Conservation (phyloP, 1,139 yeast genomes). For the Protomyces inouyei region DNA sequence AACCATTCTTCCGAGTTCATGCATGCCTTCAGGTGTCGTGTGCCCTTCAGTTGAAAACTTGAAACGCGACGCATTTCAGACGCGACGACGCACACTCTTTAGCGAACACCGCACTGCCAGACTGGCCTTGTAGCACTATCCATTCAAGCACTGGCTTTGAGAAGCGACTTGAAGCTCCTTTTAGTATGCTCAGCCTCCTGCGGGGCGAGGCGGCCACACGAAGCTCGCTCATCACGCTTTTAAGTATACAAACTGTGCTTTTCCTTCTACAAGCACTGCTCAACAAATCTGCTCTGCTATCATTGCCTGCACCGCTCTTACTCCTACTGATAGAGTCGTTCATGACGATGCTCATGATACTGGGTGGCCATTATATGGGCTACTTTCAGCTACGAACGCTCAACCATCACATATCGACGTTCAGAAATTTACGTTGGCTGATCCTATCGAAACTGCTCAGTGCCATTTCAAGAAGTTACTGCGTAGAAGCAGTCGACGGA, state of each 20-base stretch:
- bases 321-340: slow-evolving; percentile 18
- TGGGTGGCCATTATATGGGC: slow-evolving; percentile 3
- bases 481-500: slow-evolving; percentile 28
- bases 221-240: slow-evolving; percentile 9
- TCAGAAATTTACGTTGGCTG: slow-evolving; percentile 4
- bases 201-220: slow-evolving; percentile 5
- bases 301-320: slow-evolving; percentile 18
- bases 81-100: neutral
- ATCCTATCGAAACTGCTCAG: slow-evolving; percentile 10
- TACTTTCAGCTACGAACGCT: slow-evolving; percentile 12
- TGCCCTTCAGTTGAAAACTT: neutral
- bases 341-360: slow-evolving; percentile 14
- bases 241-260: slow-evolving; percentile 19
- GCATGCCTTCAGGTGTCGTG: neutral
- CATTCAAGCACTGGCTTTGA: neutral
- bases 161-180: too few relatives aligned
- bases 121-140: neutral
- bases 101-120: neutral
- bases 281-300: slow-evolving; percentile 21
- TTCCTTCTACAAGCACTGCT: slow-evolving; percentile 23
- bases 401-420: slow-evolving; percentile 9
- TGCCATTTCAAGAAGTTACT: slow-evolving; percentile 24
- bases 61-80: neutral
- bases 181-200: neutral
- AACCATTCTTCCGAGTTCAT: neutral